These are phyloP conservation scores for Neurospora sp. DNA, from an alignment of 495 filamentous ascomycete species.

Conservation along the genomic window DNA sequence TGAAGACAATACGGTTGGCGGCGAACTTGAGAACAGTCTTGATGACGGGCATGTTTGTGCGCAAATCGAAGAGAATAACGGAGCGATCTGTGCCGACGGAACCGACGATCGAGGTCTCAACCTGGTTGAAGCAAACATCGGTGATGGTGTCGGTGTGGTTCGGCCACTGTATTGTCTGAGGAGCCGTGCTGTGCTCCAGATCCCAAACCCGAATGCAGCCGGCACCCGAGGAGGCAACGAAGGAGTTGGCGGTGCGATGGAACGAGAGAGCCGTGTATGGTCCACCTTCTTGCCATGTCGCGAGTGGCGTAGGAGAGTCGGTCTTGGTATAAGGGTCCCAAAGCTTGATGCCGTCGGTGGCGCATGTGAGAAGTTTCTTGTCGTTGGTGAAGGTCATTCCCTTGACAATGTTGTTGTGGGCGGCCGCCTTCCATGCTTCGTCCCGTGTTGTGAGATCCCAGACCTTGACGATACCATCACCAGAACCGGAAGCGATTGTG, in stretches of 20 bases:
- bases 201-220: constrained; percentile 84
- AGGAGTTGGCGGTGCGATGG: constrained; percentile 56
- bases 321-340: constrained; percentile 78
- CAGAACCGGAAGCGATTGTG: constrained; percentile 66
- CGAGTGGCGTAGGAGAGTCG: constrained; percentile 50
- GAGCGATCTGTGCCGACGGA: constrained; percentile 76
- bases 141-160: constrained; percentile 87
- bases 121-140: constrained; percentile 81
- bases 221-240: constrained; percentile 69
- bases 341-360: constrained; percentile 77
- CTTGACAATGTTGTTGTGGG: constrained; percentile 78
- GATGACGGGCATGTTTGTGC: constrained; percentile 64
- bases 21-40: constrained; percentile 71
- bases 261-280: constrained; percentile 80
- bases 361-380: constrained; percentile 80
- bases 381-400: constrained; percentile 80
- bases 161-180: constrained; percentile 78
- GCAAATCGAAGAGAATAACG: constrained; percentile 74
- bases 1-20: constrained; percentile 82
- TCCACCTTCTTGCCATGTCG: constrained; percentile 71
- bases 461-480: constrained; percentile 84
- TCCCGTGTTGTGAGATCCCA: constrained; percentile 78
- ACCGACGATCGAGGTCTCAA: constrained; percentile 81
- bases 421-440: constrained; percentile 71
- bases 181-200: constrained; percentile 55